Conservation (phyloP, 768 basidiomycete genomes). For the Rhizopogon vulgaris region DNA sequence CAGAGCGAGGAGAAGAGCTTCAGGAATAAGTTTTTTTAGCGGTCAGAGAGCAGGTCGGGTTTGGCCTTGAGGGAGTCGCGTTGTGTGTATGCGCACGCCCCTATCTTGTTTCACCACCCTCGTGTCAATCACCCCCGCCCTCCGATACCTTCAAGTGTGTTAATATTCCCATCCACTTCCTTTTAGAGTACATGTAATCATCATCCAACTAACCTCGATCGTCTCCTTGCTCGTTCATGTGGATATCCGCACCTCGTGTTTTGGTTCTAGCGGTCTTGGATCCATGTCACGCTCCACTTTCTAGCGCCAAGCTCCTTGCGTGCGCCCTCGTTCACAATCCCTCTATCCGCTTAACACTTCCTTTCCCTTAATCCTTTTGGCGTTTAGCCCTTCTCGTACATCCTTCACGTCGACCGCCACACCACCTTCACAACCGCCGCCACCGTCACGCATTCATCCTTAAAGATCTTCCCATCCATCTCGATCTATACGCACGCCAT, state of each 20-base stretch:
- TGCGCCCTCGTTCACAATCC: not conserved
- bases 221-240: too few species aligned
- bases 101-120: not conserved
- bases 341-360: not conserved
- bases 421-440: too few species aligned
- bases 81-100: not conserved
- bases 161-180: not conserved
- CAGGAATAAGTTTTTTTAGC: conserved; percentile 71
- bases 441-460: not conserved
- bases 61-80: not conserved
- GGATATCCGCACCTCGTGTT: not conserved
- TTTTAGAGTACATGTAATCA: not conserved
- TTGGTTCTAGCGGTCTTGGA: conserved; percentile 1
- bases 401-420: not conserved
- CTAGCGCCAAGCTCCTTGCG: not conserved
- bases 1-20: conserved; percentile 63
- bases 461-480: conserved; percentile 1
- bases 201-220: not conserved
- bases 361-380: not conserved
- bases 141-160: not conserved
- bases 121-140: not conserved
- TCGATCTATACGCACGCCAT: not conserved
- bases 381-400: not conserved
- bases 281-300: not conserved
- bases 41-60: not conserved